Evolutionary conservation across 208 protist species (phyloP).

Genomic region (Wallacemonas sp.): DNA sequence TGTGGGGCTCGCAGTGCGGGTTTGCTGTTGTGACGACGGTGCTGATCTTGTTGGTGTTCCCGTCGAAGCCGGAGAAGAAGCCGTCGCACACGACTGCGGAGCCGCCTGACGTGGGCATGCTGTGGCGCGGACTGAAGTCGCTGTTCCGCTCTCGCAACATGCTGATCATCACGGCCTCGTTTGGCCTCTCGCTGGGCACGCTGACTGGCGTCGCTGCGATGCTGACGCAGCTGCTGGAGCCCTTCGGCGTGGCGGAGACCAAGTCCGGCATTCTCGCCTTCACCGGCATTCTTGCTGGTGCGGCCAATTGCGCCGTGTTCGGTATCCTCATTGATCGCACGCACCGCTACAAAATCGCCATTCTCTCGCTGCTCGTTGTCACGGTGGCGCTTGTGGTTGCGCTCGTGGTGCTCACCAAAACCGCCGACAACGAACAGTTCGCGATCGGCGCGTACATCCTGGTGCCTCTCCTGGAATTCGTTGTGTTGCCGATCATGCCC

Average conservation of each 20-base stretch:
- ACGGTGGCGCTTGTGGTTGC: conserved; percentile 24
- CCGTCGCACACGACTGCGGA: conserved; percentile 33
- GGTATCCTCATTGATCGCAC: conserved; percentile 36
- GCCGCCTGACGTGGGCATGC: conserved; percentile 15
- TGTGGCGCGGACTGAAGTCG: conserved; percentile 23
- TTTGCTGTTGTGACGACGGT: conserved; percentile 26
- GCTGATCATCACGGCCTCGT: conserved; percentile 33
- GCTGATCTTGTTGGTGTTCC: conserved; percentile 25
- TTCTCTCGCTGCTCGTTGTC: conserved; percentile 16
- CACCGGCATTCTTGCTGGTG: conserved; percentile 43
- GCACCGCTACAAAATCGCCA: conserved; percentile 37
- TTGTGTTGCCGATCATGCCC: conserved; percentile 50
- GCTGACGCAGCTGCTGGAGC: conserved; percentile 50
- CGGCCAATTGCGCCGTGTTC: conserved; percentile 33
- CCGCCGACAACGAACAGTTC: not conserved
- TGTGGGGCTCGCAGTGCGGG: conserved; percentile 39
- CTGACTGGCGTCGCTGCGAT: conserved; percentile 39
- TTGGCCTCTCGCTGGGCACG: conserved; percentile 40
- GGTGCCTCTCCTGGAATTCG: conserved; percentile 37
- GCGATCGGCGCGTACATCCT: conserved; percentile 28
- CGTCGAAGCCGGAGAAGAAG: conserved; percentile 28
- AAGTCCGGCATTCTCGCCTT: conserved; percentile 44
- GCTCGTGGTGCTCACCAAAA: conserved; percentile 22
- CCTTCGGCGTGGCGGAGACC: conserved; percentile 41
- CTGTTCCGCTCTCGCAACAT: conserved; percentile 34